phyloP scores from a whole-genome alignment of 768 basidiomycete species.

The Tubosaeta brunneosetosa region DNA sequence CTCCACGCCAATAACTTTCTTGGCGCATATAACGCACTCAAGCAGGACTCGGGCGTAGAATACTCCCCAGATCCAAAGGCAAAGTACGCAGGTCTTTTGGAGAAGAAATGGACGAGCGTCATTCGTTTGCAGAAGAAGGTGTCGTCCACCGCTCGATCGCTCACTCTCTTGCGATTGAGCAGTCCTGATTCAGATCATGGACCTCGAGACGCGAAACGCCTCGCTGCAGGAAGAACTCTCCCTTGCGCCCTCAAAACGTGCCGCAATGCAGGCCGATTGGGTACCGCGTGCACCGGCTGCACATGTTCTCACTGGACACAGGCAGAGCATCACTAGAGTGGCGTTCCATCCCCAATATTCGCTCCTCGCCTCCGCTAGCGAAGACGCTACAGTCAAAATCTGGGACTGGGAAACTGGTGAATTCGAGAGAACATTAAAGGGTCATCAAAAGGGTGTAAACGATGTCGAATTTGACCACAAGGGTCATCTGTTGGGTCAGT shows the following conservation, averaged over 20 bases:
- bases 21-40: constrained; percentile 57
- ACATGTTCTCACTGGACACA: constrained; percentile 73
- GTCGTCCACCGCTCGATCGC: constrained; percentile 12
- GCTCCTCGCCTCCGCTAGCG: constrained; percentile 77
- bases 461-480: constrained; percentile 88
- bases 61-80: constrained; percentile 83
- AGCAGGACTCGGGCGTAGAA: constrained; percentile 49
- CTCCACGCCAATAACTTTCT: constrained; percentile 62
- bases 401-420: constrained; percentile 98
- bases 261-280: constrained; percentile 75
- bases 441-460: constrained; percentile 84
- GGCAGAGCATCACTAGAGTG: constrained; percentile 69
- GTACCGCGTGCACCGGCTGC: constrained; percentile 81
- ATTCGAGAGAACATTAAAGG: constrained; percentile 86
- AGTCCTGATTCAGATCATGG: constrained; percentile 70
- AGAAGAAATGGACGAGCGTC: constrained; percentile 98
- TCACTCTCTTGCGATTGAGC: constrained; percentile 3
- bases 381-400: constrained; percentile 86
- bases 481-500: constrained; percentile 73
- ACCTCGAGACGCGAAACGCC: constrained; percentile 81
- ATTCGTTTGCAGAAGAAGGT: constrained; percentile 96
- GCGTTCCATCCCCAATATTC: constrained; percentile 87
- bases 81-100: constrained; percentile 80
- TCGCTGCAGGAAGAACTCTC: constrained; percentile 70
- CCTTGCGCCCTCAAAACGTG: constrained; percentile 45